phyloP scores from a whole-genome alignment of 1,284 basidiomycete species.

The Gomphus sp. region DNA sequence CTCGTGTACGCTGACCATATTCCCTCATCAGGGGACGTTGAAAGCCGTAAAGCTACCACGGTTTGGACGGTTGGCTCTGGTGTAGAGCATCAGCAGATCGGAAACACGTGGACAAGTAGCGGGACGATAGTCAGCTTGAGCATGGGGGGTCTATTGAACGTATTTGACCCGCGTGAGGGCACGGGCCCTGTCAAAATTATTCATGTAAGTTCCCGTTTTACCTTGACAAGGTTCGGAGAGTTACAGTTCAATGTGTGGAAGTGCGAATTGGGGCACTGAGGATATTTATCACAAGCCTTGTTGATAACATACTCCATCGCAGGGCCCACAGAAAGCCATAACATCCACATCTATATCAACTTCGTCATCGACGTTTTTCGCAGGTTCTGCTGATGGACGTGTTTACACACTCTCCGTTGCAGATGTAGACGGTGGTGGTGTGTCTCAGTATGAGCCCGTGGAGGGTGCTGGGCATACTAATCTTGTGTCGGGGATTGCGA shows the following conservation, averaged over 20 bases:
- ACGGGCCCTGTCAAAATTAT: conserved; percentile 54
- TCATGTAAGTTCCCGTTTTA: conserved; percentile 31
- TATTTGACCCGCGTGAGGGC: conserved; percentile 71
- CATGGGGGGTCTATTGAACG: conserved; percentile 74
- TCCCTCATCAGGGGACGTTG: conserved; percentile 61
- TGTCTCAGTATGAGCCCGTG: conserved; percentile 37
- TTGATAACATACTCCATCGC: not conserved
- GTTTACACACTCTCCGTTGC: conserved; percentile 48
- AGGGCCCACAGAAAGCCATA: conserved; percentile 78
- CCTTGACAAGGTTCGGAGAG: not conserved
- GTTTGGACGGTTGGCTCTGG: conserved; percentile 68
- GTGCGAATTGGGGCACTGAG: not conserved
- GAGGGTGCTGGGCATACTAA: conserved; percentile 64
- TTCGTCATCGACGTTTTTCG: conserved; percentile 57
- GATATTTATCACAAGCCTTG: not conserved
- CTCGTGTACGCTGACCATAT: no score
- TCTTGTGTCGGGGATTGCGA: conserved; percentile 59
- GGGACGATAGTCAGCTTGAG: conserved; percentile 79
- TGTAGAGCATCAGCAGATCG: conserved; percentile 77
- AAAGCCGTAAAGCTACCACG: conserved; percentile 53
- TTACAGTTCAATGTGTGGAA: not conserved
- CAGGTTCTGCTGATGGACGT: conserved; percentile 80
- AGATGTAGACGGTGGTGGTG: conserved; percentile 21
- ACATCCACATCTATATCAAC: conserved; percentile 49
- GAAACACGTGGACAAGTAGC: conserved; percentile 73